These are phyloP conservation scores for Botrytis aclada DNA, from an alignment of 2,329 filamentous ascomycete species.

Conservation along the genomic window DNA sequence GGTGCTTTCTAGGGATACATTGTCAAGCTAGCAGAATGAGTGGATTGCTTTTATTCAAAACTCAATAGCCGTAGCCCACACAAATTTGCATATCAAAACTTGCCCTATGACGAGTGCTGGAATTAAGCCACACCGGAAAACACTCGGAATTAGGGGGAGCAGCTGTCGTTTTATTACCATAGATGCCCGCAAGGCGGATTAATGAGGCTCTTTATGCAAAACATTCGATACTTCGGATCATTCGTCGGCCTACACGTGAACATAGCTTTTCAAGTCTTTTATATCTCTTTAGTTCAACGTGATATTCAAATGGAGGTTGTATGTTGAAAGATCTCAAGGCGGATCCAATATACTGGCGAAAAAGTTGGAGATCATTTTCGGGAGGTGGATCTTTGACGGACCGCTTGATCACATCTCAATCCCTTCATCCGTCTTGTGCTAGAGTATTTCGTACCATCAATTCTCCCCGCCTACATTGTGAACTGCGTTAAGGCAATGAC, in stretches of 20 bases:
- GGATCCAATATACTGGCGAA: neutral
- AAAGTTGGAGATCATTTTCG: neutral
- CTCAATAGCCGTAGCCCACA: neutral
- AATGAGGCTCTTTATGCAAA: neutral
- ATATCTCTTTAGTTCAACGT: neutral
- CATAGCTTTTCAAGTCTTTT: neutral
- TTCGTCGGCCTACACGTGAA: neutral
- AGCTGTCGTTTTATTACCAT: neutral
- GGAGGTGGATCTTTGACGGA: neutral
- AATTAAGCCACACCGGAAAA: neutral
- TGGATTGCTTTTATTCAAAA: neutral
- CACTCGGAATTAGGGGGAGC: neutral
- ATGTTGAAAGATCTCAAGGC: neutral
- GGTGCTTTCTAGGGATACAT: too few relatives aligned
- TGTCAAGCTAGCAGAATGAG: neutral
- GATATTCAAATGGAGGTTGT: neutral
- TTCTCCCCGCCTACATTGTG: neutral
- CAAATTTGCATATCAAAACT: neutral
- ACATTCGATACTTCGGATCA: neutral
- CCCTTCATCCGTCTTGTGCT: neutral
- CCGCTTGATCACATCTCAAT: neutral
- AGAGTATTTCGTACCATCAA: neutral
- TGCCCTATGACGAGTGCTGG: neutral
- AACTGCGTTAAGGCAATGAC: neutral
- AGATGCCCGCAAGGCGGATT: neutral